Conservation (phyloP, 2,329 filamentous ascomycete species). For the Knoxdaviesia proteae region DNA sequence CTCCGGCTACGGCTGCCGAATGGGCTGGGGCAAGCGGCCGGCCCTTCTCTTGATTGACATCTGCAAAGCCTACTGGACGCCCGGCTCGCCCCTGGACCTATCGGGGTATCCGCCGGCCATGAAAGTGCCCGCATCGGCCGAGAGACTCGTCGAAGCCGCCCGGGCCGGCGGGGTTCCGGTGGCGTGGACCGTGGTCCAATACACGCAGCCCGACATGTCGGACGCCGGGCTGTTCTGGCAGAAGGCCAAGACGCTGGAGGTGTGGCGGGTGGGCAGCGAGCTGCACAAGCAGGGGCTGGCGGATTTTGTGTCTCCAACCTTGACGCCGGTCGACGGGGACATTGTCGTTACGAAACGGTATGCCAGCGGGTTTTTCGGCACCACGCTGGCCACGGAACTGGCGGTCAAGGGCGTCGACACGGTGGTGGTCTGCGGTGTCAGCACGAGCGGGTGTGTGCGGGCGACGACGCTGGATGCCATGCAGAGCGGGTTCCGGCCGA, state of each 20-base stretch:
- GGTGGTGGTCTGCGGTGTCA: conserved; percentile 23
- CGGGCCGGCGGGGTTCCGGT: conserved; percentile 16
- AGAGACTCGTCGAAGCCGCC: conserved; percentile 17
- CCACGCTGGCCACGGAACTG: conserved; percentile 18
- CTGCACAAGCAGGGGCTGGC: conserved; percentile 15
- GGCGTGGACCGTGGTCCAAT: conserved; percentile 22
- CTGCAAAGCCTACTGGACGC: conserved; percentile 23
- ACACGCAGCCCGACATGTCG: conserved; percentile 19
- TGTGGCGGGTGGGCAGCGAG: conserved; percentile 15
- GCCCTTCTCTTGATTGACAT: conserved; percentile 24
- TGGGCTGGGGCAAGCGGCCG: conserved; percentile 21
- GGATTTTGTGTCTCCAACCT: conserved; percentile 17
- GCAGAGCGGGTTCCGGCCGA: conserved; percentile 20
- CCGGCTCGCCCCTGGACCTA: conserved; percentile 19
- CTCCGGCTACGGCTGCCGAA: conserved; percentile 18
- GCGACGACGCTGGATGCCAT: conserved; percentile 22
- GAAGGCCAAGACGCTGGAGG: conserved; percentile 19
- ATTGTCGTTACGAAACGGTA: conserved; percentile 20
- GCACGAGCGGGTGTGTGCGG: conserved; percentile 23
- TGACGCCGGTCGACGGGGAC: conserved; percentile 8
- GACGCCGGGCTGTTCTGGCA: conserved; percentile 22
- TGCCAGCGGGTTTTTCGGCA: conserved; percentile 23
- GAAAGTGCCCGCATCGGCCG: conserved; percentile 16
- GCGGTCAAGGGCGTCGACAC: conserved; percentile 18
- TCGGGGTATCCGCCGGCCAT: conserved; percentile 15